These are phyloP conservation scores for Zygoascus sp. DNA, from an alignment of 1,139 yeast genomes.

Conservation along the genomic window DNA sequence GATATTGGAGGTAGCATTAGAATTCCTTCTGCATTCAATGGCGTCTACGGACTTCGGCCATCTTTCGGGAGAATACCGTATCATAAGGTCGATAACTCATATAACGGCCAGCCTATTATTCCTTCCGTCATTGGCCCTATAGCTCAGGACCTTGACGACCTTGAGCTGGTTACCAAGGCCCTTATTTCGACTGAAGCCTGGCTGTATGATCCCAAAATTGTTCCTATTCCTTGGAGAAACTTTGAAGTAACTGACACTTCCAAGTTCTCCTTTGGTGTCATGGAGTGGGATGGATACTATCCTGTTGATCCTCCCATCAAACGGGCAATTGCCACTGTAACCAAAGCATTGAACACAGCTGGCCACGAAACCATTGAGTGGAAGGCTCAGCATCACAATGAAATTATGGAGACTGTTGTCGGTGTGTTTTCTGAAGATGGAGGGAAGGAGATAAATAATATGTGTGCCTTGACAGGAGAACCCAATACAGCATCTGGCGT, in stretches of 20 bases:
- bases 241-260: slow-evolving; percentile 34
- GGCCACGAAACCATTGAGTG: slow-evolving; percentile 44
- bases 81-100: slow-evolving; percentile 43
- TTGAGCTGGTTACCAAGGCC: slow-evolving; percentile 43
- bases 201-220: slow-evolving; percentile 46
- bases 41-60: slow-evolving; percentile 65
- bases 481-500: slow-evolving; percentile 40
- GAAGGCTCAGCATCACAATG: slow-evolving; percentile 33
- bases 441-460: slow-evolving; percentile 30
- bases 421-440: slow-evolving; percentile 23
- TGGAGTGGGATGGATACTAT: slow-evolving; percentile 30
- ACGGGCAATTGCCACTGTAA: slow-evolving; percentile 33
- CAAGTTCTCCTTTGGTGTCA: slow-evolving; percentile 34
- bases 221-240: slow-evolving; percentile 47
- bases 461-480: slow-evolving; percentile 39
- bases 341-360: slow-evolving; percentile 27
- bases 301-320: slow-evolving; percentile 43
- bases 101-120: slow-evolving; percentile 43
- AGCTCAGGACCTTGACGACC: slow-evolving; percentile 48
- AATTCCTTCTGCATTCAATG: slow-evolving; percentile 70
- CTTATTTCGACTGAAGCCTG: slow-evolving; percentile 52
- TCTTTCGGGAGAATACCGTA: slow-evolving; percentile 42
- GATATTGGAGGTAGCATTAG: slow-evolving; percentile 80
- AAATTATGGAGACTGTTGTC: slow-evolving; percentile 13
- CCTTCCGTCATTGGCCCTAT: slow-evolving; percentile 42